Conservation (phyloP, 140 eudicot species). For the Cichorium intybus region DNA sequence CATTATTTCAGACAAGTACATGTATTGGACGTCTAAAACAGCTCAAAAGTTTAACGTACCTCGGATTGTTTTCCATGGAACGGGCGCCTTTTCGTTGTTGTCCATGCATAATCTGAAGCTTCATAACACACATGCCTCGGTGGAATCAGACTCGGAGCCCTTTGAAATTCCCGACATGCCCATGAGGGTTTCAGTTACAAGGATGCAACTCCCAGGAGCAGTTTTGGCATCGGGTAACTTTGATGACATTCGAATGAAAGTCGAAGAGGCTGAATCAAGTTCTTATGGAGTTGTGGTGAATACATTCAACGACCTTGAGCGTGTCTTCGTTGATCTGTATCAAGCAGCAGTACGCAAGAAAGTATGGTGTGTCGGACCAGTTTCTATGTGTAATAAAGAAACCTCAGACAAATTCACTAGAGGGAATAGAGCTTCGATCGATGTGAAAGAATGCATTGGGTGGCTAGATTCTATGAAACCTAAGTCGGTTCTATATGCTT, state of each 20-base stretch:
- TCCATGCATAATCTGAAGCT: background rate
- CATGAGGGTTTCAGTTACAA: slow-evolving; percentile 34
- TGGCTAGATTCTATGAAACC: slow-evolving; percentile 36
- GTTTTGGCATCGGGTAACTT: slow-evolving; percentile 12
- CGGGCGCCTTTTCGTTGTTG: background rate
- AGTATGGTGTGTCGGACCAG: slow-evolving; percentile 56
- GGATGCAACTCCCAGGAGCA: slow-evolving; percentile 26
- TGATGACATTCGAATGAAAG: slow-evolving; percentile 13
- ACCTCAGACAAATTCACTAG: slow-evolving; percentile 22
- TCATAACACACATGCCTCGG: background rate
- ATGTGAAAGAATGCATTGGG: slow-evolving; percentile 10
- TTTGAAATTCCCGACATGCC: slow-evolving; percentile 52
- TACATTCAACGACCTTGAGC: slow-evolving; percentile 37
- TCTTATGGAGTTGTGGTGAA: slow-evolving; percentile 36
- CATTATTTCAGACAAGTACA: slow-evolving; percentile 14
- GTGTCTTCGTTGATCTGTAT: slow-evolving; percentile 17
- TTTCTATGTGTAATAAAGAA: slow-evolving; percentile 35
- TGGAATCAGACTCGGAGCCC: slow-evolving; percentile 17
- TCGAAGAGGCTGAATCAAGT: slow-evolving; percentile 18
- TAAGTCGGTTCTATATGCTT: slow-evolving; percentile 30
- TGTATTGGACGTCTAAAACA: slow-evolving; percentile 16
- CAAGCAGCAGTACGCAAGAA: slow-evolving; percentile 9
- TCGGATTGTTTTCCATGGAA: slow-evolving; percentile 14
- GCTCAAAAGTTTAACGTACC: slow-evolving; percentile 13
- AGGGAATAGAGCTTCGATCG: slow-evolving; percentile 12